Evolutionary conservation across 441 rosid genomes (phyloP).

Genomic region (Theobroma grandiflorum): DNA sequence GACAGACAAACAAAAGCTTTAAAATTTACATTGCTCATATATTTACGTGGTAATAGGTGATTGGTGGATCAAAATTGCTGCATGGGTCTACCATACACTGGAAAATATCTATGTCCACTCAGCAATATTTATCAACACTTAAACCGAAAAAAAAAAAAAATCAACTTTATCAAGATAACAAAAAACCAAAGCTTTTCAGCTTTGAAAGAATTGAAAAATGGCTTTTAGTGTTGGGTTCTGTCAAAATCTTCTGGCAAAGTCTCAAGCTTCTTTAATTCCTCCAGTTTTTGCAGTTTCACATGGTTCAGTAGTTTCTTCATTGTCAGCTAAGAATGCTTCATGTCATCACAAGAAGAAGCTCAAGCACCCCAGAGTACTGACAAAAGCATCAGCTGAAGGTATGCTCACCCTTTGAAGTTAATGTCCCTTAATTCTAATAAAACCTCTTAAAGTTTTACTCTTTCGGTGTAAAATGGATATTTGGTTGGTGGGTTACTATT

Average conservation of each 20-base stretch:
- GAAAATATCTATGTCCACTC: not conserved
- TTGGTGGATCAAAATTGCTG: not conserved
- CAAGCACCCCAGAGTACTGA: constrained; percentile 16
- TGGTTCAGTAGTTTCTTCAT: constrained; percentile 25
- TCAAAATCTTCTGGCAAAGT: constrained; percentile 19
- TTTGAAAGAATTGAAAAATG: constrained; percentile 30
- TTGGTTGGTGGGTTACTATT: not conserved
- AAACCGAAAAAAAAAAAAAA: too few species aligned
- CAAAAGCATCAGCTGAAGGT: constrained; percentile 58
- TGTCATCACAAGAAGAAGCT: constrained; percentile 40
- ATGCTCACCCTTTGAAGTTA: not conserved
- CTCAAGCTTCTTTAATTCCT: constrained; percentile 26
- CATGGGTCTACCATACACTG: not conserved
- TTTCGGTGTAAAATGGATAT: not conserved
- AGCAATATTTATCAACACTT: not conserved
- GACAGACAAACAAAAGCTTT: too few species aligned
- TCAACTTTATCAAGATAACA: constrained; percentile 11
- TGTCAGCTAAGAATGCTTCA: constrained; percentile 15
- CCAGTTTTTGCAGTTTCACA: constrained; percentile 16
- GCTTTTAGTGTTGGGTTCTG: constrained; percentile 36
- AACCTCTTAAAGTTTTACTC: not conserved
- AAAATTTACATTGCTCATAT: too few species aligned
- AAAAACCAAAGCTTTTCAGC: not conserved
- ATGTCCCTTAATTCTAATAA: not conserved
- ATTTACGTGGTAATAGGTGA: too few species aligned